Evolutionary conservation across 1,284 basidiomycete genomes (phyloP).

Genomic region (Moesziomyces antarcticus): DNA sequence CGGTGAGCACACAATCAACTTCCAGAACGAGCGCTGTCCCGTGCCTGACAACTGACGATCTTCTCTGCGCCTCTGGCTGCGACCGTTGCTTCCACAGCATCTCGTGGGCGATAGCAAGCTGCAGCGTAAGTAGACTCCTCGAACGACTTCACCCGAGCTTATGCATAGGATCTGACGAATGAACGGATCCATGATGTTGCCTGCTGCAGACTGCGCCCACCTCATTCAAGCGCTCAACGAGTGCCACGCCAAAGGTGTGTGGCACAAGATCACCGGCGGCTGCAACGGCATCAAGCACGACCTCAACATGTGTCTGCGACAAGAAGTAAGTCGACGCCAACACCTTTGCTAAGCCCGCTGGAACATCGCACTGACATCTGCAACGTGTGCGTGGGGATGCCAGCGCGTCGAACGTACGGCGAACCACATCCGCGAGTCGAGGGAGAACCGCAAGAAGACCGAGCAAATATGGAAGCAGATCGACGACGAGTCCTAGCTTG

Average conservation of each 20-base stretch:
- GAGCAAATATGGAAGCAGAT: constrained; percentile 52
- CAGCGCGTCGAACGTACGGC: constrained; percentile 43
- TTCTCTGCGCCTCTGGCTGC: background rate
- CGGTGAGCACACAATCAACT: constrained; percentile 4
- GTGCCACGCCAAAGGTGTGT: constrained; percentile 46
- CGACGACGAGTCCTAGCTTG: constrained; percentile 34
- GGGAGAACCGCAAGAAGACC: constrained; percentile 41
- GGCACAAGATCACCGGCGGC: constrained; percentile 50
- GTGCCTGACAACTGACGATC: background rate
- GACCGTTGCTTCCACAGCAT: constrained; percentile 18
- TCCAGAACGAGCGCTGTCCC: background rate
- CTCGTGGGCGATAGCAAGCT: constrained; percentile 49
- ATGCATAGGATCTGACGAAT: background rate
- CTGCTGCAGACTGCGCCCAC: constrained; percentile 43
- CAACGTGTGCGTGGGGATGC: background rate
- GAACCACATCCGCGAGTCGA: constrained; percentile 32
- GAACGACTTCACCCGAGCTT: no score
- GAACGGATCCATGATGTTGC: no score
- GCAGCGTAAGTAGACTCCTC: constrained; percentile 28
- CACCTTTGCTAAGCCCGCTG: no score
- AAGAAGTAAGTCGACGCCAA: constrained; percentile 36
- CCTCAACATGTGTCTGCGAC: constrained; percentile 54
- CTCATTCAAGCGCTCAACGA: constrained; percentile 51
- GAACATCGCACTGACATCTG: no score
- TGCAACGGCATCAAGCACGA: constrained; percentile 58